phyloP scores from a whole-genome alignment of 2,329 filamentous ascomycete species.

The Chaetomiaceae sp. region DNA sequence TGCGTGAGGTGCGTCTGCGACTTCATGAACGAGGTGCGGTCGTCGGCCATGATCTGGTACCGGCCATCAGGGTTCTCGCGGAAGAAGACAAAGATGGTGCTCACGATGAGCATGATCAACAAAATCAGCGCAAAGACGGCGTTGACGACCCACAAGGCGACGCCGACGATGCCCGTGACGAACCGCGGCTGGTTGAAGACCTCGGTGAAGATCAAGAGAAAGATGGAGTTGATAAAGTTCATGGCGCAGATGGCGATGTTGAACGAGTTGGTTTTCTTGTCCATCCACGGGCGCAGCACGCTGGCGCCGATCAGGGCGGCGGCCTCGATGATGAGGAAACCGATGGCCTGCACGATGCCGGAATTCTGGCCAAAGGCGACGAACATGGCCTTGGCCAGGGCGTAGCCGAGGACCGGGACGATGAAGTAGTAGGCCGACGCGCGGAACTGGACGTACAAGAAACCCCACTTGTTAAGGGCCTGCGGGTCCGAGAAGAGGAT shows the following conservation, averaged over 20 bases:
- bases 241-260: conserved; percentile 87
- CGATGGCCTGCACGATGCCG: conserved; percentile 71
- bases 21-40: conserved; percentile 96
- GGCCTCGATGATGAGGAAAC: conserved; percentile 77
- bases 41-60: conserved; percentile 95
- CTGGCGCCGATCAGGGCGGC: conserved; percentile 70
- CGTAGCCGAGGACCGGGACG: conserved; percentile 70
- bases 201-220: conserved; percentile 81
- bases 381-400: conserved; percentile 84
- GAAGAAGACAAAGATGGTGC: conserved; percentile 62
- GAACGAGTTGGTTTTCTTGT: conserved; percentile 95
- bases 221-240: conserved; percentile 88
- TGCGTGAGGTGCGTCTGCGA: conserved; percentile 73
- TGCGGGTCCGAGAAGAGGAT: conserved; percentile 95
- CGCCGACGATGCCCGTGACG: conserved; percentile 82
- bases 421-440: conserved; percentile 96
- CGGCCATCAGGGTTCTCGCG: conserved; percentile 92
- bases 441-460: conserved; percentile 94
- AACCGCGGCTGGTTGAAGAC: conserved; percentile 80
- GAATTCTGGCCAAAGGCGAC: conserved; percentile 72
- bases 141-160: conserved; percentile 84
- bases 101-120: conserved; percentile 74
- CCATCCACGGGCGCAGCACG: conserved; percentile 92
- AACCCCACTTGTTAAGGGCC: conserved; percentile 94
- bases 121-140: conserved; percentile 77